These are phyloP conservation scores for Salpingoeca rosetta DNA, from an alignment of 78 protist genomes.

Conservation along the genomic window DNA sequence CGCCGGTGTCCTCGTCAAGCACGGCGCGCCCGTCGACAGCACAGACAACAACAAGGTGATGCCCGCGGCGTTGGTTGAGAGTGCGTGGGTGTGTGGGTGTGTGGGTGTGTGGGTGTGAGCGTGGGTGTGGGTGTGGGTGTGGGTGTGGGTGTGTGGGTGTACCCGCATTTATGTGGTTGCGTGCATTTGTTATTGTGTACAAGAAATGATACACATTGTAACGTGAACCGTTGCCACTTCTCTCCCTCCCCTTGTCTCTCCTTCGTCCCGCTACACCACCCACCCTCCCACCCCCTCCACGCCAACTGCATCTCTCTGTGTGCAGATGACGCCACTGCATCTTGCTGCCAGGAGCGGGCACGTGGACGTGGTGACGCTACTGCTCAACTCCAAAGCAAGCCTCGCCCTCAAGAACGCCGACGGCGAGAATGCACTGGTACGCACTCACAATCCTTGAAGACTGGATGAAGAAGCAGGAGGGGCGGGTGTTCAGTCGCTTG, in stretches of 20 bases:
- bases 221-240: too few species aligned
- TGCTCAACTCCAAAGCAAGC: background rate
- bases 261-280: too few species aligned
- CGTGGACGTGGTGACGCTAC: background rate
- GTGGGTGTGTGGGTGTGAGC: background rate
- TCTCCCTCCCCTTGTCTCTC: too few species aligned
- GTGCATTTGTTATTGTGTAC: too few species aligned
- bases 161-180: too few species aligned
- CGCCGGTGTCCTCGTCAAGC: background rate
- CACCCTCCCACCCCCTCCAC: too few species aligned
- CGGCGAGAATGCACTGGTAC: background rate
- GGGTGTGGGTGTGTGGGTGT: too few species aligned
- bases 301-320: too few species aligned
- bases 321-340: background rate
- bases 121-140: background rate
- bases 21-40: background rate
- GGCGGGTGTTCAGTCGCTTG: too few species aligned
- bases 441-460: too few species aligned
- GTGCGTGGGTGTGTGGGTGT: background rate
- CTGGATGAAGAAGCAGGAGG: too few species aligned
- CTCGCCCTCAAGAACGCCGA: background rate
- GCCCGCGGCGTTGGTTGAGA: background rate
- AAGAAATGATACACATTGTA: too few species aligned
- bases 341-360: background rate
- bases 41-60: background rate